Base-by-base conservation (phyloP, 2,329 filamentous ascomycete genomes). In the Curvularia spicifera region DNA sequence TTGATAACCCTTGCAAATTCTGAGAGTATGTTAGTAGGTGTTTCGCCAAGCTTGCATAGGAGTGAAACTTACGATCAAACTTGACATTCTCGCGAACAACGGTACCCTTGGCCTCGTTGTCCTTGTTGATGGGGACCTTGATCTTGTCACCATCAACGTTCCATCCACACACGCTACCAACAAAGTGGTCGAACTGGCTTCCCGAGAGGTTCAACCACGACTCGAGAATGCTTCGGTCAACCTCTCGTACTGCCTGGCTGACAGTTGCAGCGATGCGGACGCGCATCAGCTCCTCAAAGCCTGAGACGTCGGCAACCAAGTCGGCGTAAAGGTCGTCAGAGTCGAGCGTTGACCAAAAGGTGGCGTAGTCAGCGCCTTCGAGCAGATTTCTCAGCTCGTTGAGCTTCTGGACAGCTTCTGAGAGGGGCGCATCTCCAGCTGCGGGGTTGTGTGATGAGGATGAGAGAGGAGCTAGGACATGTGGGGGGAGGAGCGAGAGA, bases 251-350 rank as follows among this genome's bases (percentile, higher is more conserved):
- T 69, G 96, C 96, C 79, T 92, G 91, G 69, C 90, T 91, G 66
- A 97, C 88, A 58, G 96, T 91, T 45, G 90, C 87, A 51, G 93
- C 93, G 75, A 99, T 98, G 70, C 91, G 87, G 67, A 96, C 85
- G 66, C 95, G 89, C 81, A 99, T 89, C 59, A 94, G 83, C 76
- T 98, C 94, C 83, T 99, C 95, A 76, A 99, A 99, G 39, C 93
- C 95, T 45, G 88, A 85, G 51, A 98, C 93, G 72, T 99, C 96
- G 70, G 94, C 95, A 59, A 94, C 92, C 68, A 99, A 83, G 76
- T 99, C 95, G 60, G 94, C 93, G 81, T 96, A 98, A 56, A 97
- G 85, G 78, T 99, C 95, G 75, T 99, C 94, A 58, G 88, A 90
- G 82, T 97, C 92, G 57, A 98, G 85, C 8, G 91, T 93, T 45